A percentile compares a stretch with the other conserved stretches of the same genome.
These are phyloP conservation scores for Kluyveromyces wickerhamii DNA, from an alignment of 805 yeast species.

Conservation along the genomic window DNA sequence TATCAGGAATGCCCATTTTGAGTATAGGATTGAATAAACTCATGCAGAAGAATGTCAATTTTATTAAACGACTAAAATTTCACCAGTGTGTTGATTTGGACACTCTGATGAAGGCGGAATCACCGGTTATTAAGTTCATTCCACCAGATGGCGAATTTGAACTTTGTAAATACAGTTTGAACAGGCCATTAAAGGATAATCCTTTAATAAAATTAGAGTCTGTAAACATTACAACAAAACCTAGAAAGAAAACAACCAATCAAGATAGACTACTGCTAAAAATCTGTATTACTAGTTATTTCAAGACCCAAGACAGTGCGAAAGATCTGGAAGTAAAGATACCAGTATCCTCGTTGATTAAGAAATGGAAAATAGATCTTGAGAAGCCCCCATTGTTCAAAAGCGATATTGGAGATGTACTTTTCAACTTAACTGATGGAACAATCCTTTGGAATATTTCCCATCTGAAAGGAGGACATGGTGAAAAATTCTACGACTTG, in stretches of 20 bases:
- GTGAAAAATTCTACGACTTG: constrained; percentile 48
- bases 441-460: constrained; percentile 67
- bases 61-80: constrained; percentile 63
- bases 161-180: constrained; percentile 35
- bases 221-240: constrained; percentile 20
- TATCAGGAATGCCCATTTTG: constrained; percentile 86
- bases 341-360: constrained; percentile 26
- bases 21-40: constrained; percentile 70
- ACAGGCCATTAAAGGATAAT: constrained; percentile 27
- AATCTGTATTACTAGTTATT: constrained; percentile 24
- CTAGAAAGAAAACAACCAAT: constrained; percentile 13
- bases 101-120: constrained; percentile 42
- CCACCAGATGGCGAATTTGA: constrained; percentile 89
- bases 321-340: constrained; percentile 26
- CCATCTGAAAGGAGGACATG: constrained; percentile 45
- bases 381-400: constrained; percentile 55
- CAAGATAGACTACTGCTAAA: constrained; percentile 18
- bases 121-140: constrained; percentile 48
- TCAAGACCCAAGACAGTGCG: constrained; percentile 30
- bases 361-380: constrained; percentile 36
- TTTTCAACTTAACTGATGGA: constrained; percentile 61
- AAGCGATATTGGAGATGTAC: constrained; percentile 62
- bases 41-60: constrained; percentile 33
- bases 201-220: constrained; percentile 32
- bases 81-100: constrained; percentile 83